Evolutionary conservation across 2,329 filamentous ascomycete species (phyloP).

Genomic region (Monilinia polystroma): DNA sequence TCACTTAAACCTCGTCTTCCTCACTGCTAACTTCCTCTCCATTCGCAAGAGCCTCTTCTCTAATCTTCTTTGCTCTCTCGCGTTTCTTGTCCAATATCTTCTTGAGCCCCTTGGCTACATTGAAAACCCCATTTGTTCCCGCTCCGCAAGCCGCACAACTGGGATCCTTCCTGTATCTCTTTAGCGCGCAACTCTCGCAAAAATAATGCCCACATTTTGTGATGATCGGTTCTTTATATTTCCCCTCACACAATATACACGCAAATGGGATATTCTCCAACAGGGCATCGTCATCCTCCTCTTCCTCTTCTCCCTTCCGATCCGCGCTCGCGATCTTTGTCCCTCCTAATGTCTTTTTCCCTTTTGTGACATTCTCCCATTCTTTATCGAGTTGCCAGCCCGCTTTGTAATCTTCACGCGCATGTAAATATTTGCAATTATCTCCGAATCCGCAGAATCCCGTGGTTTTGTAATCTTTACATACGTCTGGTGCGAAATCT

Average conservation of each 20-base stretch:
- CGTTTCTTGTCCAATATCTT: conserved; percentile 69
- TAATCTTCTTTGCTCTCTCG: conserved; percentile 54
- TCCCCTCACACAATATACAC: conserved; percentile 41
- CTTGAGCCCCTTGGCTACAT: conserved; percentile 78
- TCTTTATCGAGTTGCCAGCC: conserved; percentile 95
- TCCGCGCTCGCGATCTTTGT: conserved; percentile 46
- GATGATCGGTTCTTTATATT: conserved; percentile 64
- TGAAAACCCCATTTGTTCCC: conserved; percentile 87
- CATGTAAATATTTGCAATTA: conserved; percentile 78
- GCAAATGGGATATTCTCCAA: conserved; percentile 41
- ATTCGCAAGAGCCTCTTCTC: conserved; percentile 52
- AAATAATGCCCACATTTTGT: conserved; percentile 97
- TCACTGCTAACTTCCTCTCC: conserved; percentile 52
- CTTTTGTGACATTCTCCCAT: conserved; percentile 83
- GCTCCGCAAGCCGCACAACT: conserved; percentile 81
- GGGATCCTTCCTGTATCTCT: conserved; percentile 82
- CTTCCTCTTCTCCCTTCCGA: conserved; percentile 40
- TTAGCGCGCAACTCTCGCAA: conserved; percentile 84
- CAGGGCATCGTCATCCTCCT: conserved; percentile 43
- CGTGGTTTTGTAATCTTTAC: conserved; percentile 89
- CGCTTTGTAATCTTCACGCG: conserved; percentile 76
- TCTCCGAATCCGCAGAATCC: conserved; percentile 49
- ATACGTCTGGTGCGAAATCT: conserved; percentile 90
- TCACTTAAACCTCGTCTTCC: conserved; percentile 41
- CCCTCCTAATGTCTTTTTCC: conserved; percentile 60